Evolutionary conservation across 2,329 filamentous ascomycete genomes (phyloP), one percentile per base, ranked within the genome.

Genomic region (Tolypocladium tropicale): DNA sequence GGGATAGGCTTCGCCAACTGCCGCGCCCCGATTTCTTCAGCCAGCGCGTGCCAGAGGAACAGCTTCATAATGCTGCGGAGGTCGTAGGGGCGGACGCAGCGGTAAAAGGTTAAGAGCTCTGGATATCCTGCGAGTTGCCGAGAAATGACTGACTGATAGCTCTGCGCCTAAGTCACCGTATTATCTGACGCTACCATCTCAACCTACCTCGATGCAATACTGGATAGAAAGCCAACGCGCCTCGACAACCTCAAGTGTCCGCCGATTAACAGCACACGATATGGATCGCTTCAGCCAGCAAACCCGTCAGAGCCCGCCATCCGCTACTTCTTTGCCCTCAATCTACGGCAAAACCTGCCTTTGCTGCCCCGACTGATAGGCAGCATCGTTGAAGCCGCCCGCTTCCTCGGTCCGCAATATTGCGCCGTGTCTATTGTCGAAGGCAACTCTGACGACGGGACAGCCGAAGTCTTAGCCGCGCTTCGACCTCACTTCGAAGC

Each of bases 401-500:
- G 64, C 2, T 79, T 77, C 60, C 70, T 82, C 1, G 78, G 79
- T 3, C 74, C 78, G 0, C 56, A 71, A 7, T 67, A 70, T 55
- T 82, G 78, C 61, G 76, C 72, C 0, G 65, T 82, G 1, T 80
- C 78, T 1, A 73, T 82, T 32, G 72, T 81, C 6, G 79, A 81
- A 60, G 78, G 78, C 21, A 70, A 76, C 59, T 81, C 78, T 0
- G 58, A 71, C 25, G 78, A 82, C 59, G 78, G 77, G 16, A 82
- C 79, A 0, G 72, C 63, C 52, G 76, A 80, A 51, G 70, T 81
- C 9, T 69, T 83, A 2, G 55, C 67, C 6, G 65, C 66, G 0
- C 65, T 82, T 7, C 64, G 63, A 2, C 61, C 67, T 1, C 67
- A 70, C 4, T 62, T 84, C 0, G 63, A 74, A 11, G 61, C 60